Evolutionary conservation across 768 basidiomycete genomes (phyloP), one percentile per base, ranked within the genome.

Genomic region (Coprinopsis marcescibilis): DNA sequence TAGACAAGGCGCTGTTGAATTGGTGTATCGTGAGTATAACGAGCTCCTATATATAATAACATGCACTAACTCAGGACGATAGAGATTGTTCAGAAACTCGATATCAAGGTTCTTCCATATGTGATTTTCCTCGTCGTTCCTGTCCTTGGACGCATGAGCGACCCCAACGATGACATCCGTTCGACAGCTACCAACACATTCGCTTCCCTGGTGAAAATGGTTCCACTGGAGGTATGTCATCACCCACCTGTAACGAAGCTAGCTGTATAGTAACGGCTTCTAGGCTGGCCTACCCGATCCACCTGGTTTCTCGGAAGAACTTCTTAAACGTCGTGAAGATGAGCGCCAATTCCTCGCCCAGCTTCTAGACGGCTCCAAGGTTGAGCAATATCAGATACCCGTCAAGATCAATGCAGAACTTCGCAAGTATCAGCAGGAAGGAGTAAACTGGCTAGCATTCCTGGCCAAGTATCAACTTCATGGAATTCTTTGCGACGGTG

Each of bases 361-460:
- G 60, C 74, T 99, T 7, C 79, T 99, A 26, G 96, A 97, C 58
- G 96, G 96, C 11, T 85, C 76, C 57, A 96, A 98, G 64, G 92
- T 97, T 13, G 89, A 93, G 55, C 81, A 85, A 52, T 99, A 97
- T 61, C 65, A 68, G 33, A 79, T 99, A 1, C 92, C 96, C 0
- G 81, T 93, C 46, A 67, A 70, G 21, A 89, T 99, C 72, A 89
- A 94, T 48, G 93, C 94, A 25, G 91, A 97, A 55, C 71, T 99
- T 39, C 85, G 96, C 49, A 91, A 93, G 61, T 99, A 99, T 62
- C 96, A 99, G 65, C 89, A 91, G 66, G 96, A 99, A 46, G 96
- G 96, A 26, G 89, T 99, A 54, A 98, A 91, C 61, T 99, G 96
- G 96, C 73, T 99, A 14, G 96, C 96, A 1, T 99, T 99, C 72